Conservation (phyloP, 2,329 filamentous ascomycete genomes). For the Hymenoscyphus scutula region DNA sequence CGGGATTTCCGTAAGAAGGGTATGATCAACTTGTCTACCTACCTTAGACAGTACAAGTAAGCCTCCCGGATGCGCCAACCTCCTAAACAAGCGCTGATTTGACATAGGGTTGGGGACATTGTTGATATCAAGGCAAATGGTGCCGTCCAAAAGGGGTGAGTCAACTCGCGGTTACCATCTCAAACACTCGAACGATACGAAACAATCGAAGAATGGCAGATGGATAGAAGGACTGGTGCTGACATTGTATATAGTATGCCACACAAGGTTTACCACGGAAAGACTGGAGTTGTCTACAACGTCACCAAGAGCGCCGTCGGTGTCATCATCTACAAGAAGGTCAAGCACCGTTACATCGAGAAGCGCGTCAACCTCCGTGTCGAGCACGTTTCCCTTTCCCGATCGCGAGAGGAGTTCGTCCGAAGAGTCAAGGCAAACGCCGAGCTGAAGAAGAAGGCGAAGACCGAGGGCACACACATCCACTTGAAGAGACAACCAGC, state of each 20-base stretch:
- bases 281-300: conserved; percentile 98
- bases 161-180: conserved; percentile 23
- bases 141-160: conserved; percentile 96
- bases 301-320: conserved; percentile 97
- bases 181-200: neutral
- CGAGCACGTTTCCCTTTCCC: conserved; percentile 93
- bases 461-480: conserved; percentile 81
- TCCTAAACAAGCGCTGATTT: neutral
- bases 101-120: conserved; percentile 84
- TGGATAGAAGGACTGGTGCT: conserved; percentile 4
- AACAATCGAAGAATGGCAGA: conserved; percentile 6
- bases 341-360: conserved; percentile 99
- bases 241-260: conserved; percentile 67
- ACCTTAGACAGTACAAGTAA: conserved; percentile 89
- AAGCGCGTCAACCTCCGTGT: conserved; percentile 99
- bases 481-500: conserved; percentile 89
- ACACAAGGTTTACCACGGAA: conserved; percentile 99
- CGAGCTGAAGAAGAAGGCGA: conserved; percentile 86
- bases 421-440: conserved; percentile 96
- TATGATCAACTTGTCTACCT: conserved; percentile 89
- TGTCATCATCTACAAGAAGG: conserved; percentile 99
- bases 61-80: conserved; percentile 31
- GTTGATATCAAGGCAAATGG: conserved; percentile 99
- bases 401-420: conserved; percentile 95
- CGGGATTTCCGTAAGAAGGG: conserved; percentile 94